These are phyloP conservation scores for Saposhnikovia divaricata DNA, from an alignment of 129 eudicot genomes.

Conservation along the genomic window DNA sequence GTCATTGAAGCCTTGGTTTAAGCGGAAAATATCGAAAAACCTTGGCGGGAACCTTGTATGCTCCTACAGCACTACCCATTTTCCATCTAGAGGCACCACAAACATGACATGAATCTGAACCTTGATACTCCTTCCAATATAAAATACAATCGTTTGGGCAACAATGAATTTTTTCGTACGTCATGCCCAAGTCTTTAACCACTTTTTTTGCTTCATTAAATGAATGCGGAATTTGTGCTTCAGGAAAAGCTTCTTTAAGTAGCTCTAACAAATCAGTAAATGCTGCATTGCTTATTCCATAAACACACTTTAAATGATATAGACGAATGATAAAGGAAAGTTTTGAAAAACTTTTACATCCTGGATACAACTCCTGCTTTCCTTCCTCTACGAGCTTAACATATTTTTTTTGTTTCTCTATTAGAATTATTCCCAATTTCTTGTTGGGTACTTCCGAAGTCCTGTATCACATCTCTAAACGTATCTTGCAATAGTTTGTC, in stretches of 20 bases:
- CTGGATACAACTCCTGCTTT: neutral
- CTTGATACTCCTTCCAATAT: neutral
- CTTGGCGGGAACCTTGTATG: neutral
- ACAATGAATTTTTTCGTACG: neutral
- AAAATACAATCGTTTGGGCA: neutral
- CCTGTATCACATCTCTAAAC: neutral
- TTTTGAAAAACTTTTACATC: neutral
- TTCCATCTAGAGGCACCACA: neutral
- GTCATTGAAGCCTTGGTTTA: no score
- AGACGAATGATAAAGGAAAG: neutral
- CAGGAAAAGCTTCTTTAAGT: neutral
- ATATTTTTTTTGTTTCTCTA: neutral
- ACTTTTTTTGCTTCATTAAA: no score
- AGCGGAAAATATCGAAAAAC: constrained; percentile 15
- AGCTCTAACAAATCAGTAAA: neutral
- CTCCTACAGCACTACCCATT: neutral
- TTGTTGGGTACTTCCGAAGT: neutral
- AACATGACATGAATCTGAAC: neutral
- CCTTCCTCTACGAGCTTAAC: neutral
- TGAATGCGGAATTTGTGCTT: neutral
- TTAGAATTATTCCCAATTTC: neutral
- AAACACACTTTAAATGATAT: neutral
- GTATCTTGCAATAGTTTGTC: neutral
- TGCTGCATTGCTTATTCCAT: neutral
- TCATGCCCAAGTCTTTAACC: neutral